A percentile compares a stretch with the other conserved stretches of the same genome.
These are phyloP conservation scores for Annulohypoxylon moriforme DNA, from an alignment of 495 filamentous ascomycete genomes.

Conservation along the genomic window DNA sequence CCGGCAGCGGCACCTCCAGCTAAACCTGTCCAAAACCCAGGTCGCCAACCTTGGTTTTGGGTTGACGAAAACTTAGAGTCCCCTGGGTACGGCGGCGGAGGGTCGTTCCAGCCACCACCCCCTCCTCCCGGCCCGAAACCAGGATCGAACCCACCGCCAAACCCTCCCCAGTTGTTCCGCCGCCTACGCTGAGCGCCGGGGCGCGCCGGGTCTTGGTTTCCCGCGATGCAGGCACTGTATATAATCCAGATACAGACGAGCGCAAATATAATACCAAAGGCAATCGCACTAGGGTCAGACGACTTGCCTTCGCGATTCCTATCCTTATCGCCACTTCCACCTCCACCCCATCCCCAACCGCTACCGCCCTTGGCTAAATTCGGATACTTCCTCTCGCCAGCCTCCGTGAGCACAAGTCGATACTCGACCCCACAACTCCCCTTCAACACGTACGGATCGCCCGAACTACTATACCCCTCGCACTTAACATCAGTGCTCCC, in stretches of 20 bases:
- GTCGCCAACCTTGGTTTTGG: constrained; percentile 71
- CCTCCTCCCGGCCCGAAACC: constrained; percentile 59
- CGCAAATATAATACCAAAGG: constrained; percentile 52
- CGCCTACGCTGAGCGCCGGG: constrained; percentile 17
- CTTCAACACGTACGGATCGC: constrained; percentile 86
- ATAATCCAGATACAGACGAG: constrained; percentile 64
- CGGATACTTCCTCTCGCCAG: constrained; percentile 79
- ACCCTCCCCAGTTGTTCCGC: constrained; percentile 40
- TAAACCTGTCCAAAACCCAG: constrained; percentile 89
- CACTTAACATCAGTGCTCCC: constrained; percentile 92
- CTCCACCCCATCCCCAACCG: constrained; percentile 23
- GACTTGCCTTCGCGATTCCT: not conserved
- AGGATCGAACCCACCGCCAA: constrained; percentile 48
- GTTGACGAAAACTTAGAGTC: constrained; percentile 50
- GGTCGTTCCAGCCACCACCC: constrained; percentile 63
- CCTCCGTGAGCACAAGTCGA: constrained; percentile 79
- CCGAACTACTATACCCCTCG: constrained; percentile 81
- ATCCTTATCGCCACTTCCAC: not conserved
- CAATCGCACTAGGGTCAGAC: constrained; percentile 11
- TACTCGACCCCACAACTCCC: constrained; percentile 97
- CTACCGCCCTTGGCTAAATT: constrained; percentile 47
- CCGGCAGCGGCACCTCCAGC: constrained; percentile 75
- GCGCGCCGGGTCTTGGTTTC: not conserved
- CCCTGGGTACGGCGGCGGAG: constrained; percentile 67
- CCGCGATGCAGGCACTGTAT: constrained; percentile 54